Base-by-base conservation (phyloP, 106 monocot species). In the Agapanthus africanus region DNA sequence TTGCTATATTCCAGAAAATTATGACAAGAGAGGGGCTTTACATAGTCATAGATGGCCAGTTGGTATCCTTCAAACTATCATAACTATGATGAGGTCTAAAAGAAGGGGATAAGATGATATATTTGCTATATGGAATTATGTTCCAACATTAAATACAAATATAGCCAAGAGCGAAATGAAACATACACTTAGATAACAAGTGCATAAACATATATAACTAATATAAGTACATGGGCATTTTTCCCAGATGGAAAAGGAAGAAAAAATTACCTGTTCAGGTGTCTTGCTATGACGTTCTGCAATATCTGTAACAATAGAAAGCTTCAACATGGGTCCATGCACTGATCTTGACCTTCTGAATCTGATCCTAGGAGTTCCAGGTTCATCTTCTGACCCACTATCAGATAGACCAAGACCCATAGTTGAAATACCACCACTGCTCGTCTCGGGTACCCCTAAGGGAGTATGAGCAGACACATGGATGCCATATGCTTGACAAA, bases 391-490 rank as follows among this genome's bases (percentile, higher is more conserved):
- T 70, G 88, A 85, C 32, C 88, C 88, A 79, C 92, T 88, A 57
- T 93, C 93, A 68, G 87, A 87, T 14, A 79, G 60, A 62, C 73
- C 32, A 75, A 59, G 23, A 59, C 76, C 71, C 1, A 40, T 41
- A 9, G 47, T 73, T 50, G 69, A 65, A 52, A 77, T 41, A 65
- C 65, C 40, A 40, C 67, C 31, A 74, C 68, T 81, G 37, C 46
- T 47, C 26, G 76, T 75, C 42, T 70, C 35, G 6, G 89, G 90
- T 40, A 90, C 93, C 26, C 93, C 89, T 40, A 93, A 59, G 28
- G 93, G 93, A 38, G 89, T 93, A 74, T 86, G 90, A 42, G 93
- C 93, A 63, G 93, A 93, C 2, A 93, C 89, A 79, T 93, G 93
- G 66, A 93, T 93, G 27, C 84, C 77, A 67, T 83, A 84, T 46